phyloP scores from a whole-genome alignment of 2,329 filamentous ascomycete genomes.

The Aspergillus fructus region DNA sequence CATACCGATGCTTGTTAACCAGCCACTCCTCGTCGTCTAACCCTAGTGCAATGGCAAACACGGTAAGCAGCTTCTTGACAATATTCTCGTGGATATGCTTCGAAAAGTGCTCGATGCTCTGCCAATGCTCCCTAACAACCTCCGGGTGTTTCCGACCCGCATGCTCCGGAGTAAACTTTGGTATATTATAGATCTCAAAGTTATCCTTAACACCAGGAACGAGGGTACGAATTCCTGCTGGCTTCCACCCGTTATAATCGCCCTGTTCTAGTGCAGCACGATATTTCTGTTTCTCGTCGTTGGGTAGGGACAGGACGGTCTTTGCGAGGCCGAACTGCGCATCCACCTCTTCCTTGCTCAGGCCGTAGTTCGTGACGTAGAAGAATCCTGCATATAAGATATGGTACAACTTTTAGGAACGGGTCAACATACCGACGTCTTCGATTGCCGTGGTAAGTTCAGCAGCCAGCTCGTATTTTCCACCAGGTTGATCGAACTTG shows the following conservation, averaged over 20 bases:
- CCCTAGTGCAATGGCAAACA: background rate
- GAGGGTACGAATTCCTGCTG: slow-evolving; percentile 34
- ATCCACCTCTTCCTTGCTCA: slow-evolving; percentile 58
- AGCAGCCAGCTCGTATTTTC: background rate
- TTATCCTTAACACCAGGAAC: slow-evolving; percentile 53
- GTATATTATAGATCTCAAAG: slow-evolving; percentile 61
- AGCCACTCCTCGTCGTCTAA: background rate
- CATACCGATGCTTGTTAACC: background rate
- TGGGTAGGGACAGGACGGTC: slow-evolving; percentile 54
- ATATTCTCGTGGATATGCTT: background rate
- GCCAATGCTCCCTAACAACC: slow-evolving; percentile 49
- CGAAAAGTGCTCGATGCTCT: slow-evolving; percentile 31
- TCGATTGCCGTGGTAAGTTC: background rate
- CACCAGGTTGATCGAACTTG: background rate
- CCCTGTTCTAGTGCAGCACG: slow-evolving; percentile 51
- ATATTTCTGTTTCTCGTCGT: slow-evolving; percentile 57
- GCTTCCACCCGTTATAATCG: slow-evolving; percentile 57
- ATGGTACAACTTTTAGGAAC: background rate
- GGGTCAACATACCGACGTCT: background rate
- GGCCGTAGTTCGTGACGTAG: slow-evolving; percentile 61
- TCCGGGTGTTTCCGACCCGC: slow-evolving; percentile 45
- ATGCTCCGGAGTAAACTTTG: slow-evolving; percentile 52
- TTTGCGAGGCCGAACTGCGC: slow-evolving; percentile 60
- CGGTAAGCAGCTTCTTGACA: background rate
- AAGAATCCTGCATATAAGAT: slow-evolving; percentile 50